Conservation (phyloP, 2,329 filamentous ascomycete species). For the Epichloe brachyelytri region DNA sequence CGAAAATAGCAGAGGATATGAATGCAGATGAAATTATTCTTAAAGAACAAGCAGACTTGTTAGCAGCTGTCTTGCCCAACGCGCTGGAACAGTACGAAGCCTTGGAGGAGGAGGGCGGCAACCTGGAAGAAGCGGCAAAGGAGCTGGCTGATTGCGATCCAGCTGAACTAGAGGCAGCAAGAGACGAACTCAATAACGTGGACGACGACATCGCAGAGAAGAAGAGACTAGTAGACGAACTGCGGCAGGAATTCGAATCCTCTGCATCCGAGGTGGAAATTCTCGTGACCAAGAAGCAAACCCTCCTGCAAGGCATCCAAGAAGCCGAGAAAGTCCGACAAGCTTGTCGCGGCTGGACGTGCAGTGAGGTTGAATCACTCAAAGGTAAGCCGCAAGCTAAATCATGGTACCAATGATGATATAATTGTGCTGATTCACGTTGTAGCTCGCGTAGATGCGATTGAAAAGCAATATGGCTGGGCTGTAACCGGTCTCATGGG, state of each 20-base stretch:
- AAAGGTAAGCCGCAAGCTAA: conserved; percentile 42
- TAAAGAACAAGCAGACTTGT: conserved; percentile 51
- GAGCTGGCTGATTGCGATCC: conserved; percentile 72
- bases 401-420: neutral
- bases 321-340: conserved; percentile 75
- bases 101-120: conserved; percentile 50
- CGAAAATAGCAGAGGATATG: conserved; percentile 66
- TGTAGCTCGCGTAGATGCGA: conserved; percentile 47
- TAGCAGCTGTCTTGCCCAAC: conserved; percentile 54
- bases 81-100: conserved; percentile 47
- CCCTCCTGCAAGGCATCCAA: conserved; percentile 60
- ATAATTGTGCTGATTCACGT: conserved; percentile 22
- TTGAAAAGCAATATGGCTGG: conserved; percentile 61
- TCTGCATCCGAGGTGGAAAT: conserved; percentile 53
- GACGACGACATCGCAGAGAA: conserved; percentile 60
- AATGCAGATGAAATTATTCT: conserved; percentile 56
- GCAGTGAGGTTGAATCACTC: conserved; percentile 64
- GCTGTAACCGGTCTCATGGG: conserved; percentile 51
- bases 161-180: conserved; percentile 59
- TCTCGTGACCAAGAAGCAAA: conserved; percentile 52
- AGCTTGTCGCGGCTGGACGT: conserved; percentile 80
- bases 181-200: conserved; percentile 51
- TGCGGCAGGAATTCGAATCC: conserved; percentile 53
- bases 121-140: conserved; percentile 56
- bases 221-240: conserved; percentile 49